Conservation (phyloP, 257 asterid genomes). For the Solanum chmielewskii region DNA sequence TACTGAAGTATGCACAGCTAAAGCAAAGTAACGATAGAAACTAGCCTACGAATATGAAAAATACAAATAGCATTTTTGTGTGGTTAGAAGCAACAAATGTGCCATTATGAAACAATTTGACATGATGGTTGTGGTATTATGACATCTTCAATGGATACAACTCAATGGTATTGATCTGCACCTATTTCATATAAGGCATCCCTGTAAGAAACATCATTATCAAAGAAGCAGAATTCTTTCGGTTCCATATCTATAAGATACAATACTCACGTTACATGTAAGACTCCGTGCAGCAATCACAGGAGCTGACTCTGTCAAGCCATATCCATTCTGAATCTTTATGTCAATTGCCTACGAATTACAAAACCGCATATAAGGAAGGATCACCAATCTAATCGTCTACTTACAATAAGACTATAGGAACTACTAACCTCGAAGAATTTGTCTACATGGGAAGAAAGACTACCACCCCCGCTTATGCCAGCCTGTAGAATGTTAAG, state of each 20-base stretch:
- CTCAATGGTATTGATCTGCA: background rate
- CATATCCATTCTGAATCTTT: conserved; percentile 80
- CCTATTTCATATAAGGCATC: background rate
- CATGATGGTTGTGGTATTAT: background rate
- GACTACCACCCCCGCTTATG: conserved; percentile 89
- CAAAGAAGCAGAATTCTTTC: background rate
- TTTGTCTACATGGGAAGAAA: conserved; percentile 70
- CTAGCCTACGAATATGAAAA: background rate
- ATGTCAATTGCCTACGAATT: conserved; percentile 70
- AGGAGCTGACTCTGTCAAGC: conserved; percentile 91
- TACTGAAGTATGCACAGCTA: background rate
- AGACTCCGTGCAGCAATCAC: conserved; percentile 75
- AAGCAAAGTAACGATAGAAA: background rate
- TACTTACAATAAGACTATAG: conserved; percentile 1
- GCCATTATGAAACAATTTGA: background rate
- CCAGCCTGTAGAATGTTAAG: conserved; percentile 48
- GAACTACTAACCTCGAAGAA: conserved; percentile 67
- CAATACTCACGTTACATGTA: conserved; percentile 52
- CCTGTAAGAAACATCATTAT: background rate
- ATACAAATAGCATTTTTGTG: background rate
- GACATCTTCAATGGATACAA: background rate
- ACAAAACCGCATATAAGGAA: background rate
- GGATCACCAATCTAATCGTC: background rate
- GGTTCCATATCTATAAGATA: background rate
- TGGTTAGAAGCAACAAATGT: background rate